Evolutionary conservation across 2,329 filamentous ascomycete species (phyloP).

Genomic region (Colletotrichum neosansevieriae): DNA sequence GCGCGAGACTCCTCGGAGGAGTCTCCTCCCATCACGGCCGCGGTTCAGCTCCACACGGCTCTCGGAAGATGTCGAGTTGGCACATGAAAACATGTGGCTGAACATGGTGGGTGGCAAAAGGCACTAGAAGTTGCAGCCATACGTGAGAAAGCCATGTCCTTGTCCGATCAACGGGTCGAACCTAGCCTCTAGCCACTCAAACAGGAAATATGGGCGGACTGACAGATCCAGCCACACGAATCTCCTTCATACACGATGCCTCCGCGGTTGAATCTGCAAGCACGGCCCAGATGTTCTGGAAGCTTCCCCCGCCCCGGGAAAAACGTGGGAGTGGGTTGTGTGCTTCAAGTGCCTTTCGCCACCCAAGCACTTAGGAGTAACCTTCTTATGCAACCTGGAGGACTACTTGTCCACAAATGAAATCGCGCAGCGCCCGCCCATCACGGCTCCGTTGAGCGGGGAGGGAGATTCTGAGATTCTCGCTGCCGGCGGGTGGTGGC

Average conservation of each 20-base stretch:
- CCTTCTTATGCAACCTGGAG: neutral
- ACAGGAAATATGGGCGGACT: slow-evolving; percentile 18
- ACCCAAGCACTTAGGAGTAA: slow-evolving; percentile 23
- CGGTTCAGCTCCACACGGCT: slow-evolving; percentile 17
- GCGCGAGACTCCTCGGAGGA: slow-evolving; percentile 5
- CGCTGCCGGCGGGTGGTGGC: neutral
- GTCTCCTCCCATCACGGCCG: slow-evolving; percentile 8
- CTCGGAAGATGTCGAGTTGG: neutral
- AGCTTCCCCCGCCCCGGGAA: neutral
- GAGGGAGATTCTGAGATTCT: no score
- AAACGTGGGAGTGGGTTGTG: neutral
- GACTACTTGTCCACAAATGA: slow-evolving; percentile 36
- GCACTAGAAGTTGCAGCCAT: no score
- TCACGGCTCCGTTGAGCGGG: neutral
- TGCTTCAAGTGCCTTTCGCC: no score
- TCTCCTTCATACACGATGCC: neutral
- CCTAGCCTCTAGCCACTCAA: slow-evolving; percentile 15
- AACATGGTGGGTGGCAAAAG: no score
- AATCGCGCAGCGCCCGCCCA: neutral
- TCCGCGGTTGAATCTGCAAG: slow-evolving; percentile 13
- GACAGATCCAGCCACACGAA: neutral
- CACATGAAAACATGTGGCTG: no score
- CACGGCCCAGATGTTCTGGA: neutral
- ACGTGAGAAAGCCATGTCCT: slow-evolving; percentile 19
- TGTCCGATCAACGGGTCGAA: slow-evolving; percentile 7